A percentile compares a stretch with the other conserved stretches of the same genome.
phyloP scores from a whole-genome alignment of 2,329 filamentous ascomycete genomes.

The Magnaporthiopsis poae region DNA sequence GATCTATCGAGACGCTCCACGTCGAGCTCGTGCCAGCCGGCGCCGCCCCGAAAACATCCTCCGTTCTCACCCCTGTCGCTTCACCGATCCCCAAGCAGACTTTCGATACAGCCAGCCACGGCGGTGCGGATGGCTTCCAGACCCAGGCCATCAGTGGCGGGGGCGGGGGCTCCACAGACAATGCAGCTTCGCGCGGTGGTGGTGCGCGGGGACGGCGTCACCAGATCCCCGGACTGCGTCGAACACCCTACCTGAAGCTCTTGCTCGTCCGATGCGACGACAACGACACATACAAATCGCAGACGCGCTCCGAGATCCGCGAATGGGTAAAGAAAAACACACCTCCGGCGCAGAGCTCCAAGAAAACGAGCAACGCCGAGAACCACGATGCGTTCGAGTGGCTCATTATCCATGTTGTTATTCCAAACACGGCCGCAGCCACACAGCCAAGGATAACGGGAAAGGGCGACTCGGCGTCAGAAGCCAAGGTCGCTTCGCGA shows the following conservation, averaged over 20 bases:
- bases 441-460: slow-evolving; percentile 61
- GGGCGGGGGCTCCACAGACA: slow-evolving; percentile 28
- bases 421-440: slow-evolving; percentile 73
- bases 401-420: slow-evolving; percentile 84
- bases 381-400: slow-evolving; percentile 96
- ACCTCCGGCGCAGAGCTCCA: slow-evolving; percentile 45
- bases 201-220: slow-evolving; percentile 61
- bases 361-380: slow-evolving; percentile 60
- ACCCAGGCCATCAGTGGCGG: slow-evolving; percentile 40
- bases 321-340: slow-evolving; percentile 84
- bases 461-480: slow-evolving; percentile 41
- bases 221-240: slow-evolving; percentile 86
- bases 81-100: slow-evolving; percentile 20
- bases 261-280: slow-evolving; percentile 88
- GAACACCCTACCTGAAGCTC: slow-evolving; percentile 88
- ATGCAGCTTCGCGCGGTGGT: slow-evolving; percentile 12
- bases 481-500: slow-evolving; percentile 27
- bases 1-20: slow-evolving; percentile 87
- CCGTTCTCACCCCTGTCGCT: slow-evolving; percentile 25
- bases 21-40: slow-evolving; percentile 69
- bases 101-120: slow-evolving; percentile 21
- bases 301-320: slow-evolving; percentile 65
- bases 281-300: slow-evolving; percentile 82
- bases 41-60: slow-evolving; percentile 30
- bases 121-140: slow-evolving; percentile 47